Percentiles rank a stretch among this genome's conserved stretches.
Conservation (phyloP, 1,284 basidiomycete genomes). For the Crucibulum parvulum region DNA sequence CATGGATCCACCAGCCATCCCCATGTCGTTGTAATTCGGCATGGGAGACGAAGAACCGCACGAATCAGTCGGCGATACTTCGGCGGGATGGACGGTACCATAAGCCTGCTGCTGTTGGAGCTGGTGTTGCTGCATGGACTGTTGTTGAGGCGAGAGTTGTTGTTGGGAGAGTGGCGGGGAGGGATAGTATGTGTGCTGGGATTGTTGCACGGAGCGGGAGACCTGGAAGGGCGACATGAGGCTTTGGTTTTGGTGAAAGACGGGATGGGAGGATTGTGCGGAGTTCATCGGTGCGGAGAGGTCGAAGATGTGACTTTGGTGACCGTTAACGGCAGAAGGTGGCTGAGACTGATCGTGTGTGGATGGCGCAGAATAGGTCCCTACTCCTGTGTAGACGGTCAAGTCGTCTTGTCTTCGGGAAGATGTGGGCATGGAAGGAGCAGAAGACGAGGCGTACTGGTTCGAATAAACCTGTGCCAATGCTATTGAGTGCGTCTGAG, state of each 20-base stretch:
- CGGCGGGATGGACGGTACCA: constrained; percentile 20
- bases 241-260: background rate
- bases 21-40: constrained; percentile 16
- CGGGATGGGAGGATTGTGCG: constrained; percentile 1
- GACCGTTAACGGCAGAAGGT: constrained; percentile 4
- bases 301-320: constrained; percentile 13
- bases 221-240: background rate
- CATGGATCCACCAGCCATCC: constrained; percentile 2
- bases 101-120: constrained; percentile 14
- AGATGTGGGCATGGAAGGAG: constrained; percentile 2
- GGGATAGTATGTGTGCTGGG: constrained; percentile 1
- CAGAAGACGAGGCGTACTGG: constrained; percentile 9
- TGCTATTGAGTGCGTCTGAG: constrained; percentile 12
- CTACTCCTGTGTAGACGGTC: constrained; percentile 9
- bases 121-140: constrained; percentile 6
- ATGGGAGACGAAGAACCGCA: constrained; percentile 19
- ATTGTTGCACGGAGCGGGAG: background rate
- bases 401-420: constrained; percentile 20
- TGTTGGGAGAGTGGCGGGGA: constrained; percentile 1
- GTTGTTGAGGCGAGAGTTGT: constrained; percentile 1
- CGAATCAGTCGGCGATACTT: constrained; percentile 19
- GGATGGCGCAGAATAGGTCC: constrained; percentile 3
- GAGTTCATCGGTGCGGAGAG: constrained; percentile 7
- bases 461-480: constrained; percentile 6
- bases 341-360: background rate